Evolutionary conservation across 306 rosid species (phyloP).

Genomic region (Nissolia schottii): DNA sequence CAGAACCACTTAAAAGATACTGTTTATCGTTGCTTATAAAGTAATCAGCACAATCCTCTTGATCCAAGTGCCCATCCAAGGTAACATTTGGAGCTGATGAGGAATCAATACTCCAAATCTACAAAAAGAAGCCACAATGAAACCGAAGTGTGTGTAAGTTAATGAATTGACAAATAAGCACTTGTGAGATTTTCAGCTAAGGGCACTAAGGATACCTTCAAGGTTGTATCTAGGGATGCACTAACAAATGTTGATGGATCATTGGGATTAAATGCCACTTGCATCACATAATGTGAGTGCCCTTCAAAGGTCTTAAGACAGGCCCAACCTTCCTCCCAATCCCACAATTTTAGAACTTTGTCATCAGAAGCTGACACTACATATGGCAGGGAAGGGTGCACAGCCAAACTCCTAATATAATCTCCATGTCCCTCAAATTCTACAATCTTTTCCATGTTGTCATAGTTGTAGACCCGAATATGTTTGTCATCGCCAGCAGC

Average conservation of each 20-base stretch:
- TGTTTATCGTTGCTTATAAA: constrained; percentile 32
- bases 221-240: constrained; percentile 61
- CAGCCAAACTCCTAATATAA: constrained; percentile 48
- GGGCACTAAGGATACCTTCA: constrained; percentile 34
- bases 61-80: constrained; percentile 57
- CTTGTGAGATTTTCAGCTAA: neutral
- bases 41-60: constrained; percentile 52
- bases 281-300: constrained; percentile 71
- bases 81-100: constrained; percentile 40
- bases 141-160: neutral
- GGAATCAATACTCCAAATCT: constrained; percentile 61
- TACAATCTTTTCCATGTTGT: constrained; percentile 34
- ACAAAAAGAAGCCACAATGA: neutral
- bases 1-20: constrained; percentile 62
- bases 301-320: constrained; percentile 45
- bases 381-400: constrained; percentile 57
- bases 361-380: constrained; percentile 60
- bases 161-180: neutral
- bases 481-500: constrained; percentile 48
- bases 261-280: constrained; percentile 44
- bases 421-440: constrained; percentile 59
- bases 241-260: constrained; percentile 36
- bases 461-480: constrained; percentile 41
- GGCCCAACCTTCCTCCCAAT: constrained; percentile 56
- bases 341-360: constrained; percentile 52